These are phyloP conservation scores for Penicillium decumbens DNA, from an alignment of 2,329 filamentous ascomycete species.

Conservation along the genomic window DNA sequence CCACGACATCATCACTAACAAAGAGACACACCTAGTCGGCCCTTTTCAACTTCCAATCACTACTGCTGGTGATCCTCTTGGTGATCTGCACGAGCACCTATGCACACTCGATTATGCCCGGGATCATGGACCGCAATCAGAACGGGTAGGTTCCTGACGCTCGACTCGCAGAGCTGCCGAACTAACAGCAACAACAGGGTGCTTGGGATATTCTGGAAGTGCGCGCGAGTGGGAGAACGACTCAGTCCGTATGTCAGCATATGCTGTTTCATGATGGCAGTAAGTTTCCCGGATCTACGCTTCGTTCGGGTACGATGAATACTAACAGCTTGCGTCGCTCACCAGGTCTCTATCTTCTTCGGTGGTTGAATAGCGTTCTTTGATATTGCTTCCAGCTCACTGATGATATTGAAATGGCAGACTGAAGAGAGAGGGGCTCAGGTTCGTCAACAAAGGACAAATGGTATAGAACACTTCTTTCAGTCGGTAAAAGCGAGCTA, in stretches of 20 bases:
- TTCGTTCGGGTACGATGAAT: not conserved
- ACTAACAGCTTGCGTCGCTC: constrained; percentile 1
- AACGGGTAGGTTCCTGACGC: constrained; percentile 61
- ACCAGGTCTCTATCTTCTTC: constrained; percentile 37
- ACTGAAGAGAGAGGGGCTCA: not conserved
- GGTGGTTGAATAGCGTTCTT: constrained; percentile 25
- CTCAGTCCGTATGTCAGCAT: constrained; percentile 93
- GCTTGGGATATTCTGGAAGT: constrained; percentile 92
- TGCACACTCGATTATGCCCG: constrained; percentile 81
- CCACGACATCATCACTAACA: constrained; percentile 14
- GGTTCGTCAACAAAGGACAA: not conserved
- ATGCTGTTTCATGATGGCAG: constrained; percentile 91
- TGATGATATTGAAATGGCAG: not conserved
- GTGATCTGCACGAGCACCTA: constrained; percentile 96
- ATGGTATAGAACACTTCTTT: not conserved
- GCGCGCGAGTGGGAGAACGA: constrained; percentile 83
- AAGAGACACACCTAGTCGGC: constrained; percentile 61
- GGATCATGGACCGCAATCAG: constrained; percentile 88
- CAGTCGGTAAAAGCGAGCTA: constrained; percentile 4
- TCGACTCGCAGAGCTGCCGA: not conserved
- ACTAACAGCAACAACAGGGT: constrained; percentile 47
- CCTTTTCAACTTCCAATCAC: constrained; percentile 97
- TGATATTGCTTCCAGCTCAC: not conserved
- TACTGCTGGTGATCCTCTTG: constrained; percentile 88
- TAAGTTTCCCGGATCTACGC: constrained; percentile 42